Evolutionary conservation across 1,284 basidiomycete genomes (phyloP).

Genomic region (Melampsora americana): DNA sequence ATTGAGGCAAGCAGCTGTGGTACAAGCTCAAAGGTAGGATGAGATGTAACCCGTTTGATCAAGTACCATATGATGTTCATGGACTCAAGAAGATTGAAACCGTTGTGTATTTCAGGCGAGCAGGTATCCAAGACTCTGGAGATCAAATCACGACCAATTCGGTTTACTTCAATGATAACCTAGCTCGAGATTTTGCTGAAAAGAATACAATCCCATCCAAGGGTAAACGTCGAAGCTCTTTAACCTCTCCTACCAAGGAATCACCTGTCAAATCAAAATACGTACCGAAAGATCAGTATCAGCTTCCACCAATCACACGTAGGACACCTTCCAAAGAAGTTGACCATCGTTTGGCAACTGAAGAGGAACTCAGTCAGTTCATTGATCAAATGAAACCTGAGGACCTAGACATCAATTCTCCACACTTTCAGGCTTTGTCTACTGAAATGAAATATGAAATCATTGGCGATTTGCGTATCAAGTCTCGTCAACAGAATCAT

Average conservation of each 20-base stretch:
- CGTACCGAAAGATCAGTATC: conserved; percentile 51
- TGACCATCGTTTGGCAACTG: conserved; percentile 86
- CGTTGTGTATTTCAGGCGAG: background rate
- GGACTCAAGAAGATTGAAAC: too few relatives aligned
- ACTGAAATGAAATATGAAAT: conserved; percentile 98
- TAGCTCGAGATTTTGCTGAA: conserved; percentile 32
- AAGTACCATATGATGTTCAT: too few relatives aligned
- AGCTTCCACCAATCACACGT: conserved; percentile 53
- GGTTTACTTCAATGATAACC: conserved; percentile 30
- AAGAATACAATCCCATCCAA: conserved; percentile 27
- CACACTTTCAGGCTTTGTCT: conserved; percentile 80
- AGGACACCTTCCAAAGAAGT: conserved; percentile 56
- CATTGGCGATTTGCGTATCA: conserved; percentile 86
- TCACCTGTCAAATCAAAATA: conserved; percentile 41
- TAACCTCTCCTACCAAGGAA: conserved; percentile 51
- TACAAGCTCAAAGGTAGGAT: conserved; percentile 62
- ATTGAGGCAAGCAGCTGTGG: conserved; percentile 82
- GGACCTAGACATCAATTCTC: conserved; percentile 81
- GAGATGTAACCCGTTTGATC: background rate
- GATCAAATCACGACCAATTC: conserved; percentile 70
- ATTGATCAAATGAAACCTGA: conserved; percentile 89
- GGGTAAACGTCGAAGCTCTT: conserved; percentile 28
- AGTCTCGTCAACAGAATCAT: conserved; percentile 90
- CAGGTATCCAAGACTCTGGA: conserved; percentile 59
- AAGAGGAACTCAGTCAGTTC: conserved; percentile 82